These are phyloP conservation scores for Phytophthora europaea DNA, from an alignment of 352 stramenopile genomes.

Conservation along the genomic window DNA sequence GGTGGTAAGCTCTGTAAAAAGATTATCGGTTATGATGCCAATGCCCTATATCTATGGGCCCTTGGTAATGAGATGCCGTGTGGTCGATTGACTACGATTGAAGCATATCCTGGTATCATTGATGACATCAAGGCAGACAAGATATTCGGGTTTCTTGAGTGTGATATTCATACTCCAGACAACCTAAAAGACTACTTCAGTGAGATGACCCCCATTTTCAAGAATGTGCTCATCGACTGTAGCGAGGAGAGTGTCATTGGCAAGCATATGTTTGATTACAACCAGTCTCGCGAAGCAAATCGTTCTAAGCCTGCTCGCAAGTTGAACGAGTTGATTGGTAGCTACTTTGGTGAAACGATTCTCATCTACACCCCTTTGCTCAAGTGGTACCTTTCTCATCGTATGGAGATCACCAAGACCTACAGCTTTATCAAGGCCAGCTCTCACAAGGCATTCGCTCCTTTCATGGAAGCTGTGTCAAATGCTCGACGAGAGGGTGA, in stretches of 20 bases:
- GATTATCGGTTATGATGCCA: slow-evolving; percentile 23
- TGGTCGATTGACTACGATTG: slow-evolving; percentile 15
- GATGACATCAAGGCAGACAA: slow-evolving; percentile 24
- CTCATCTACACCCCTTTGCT: slow-evolving; percentile 45
- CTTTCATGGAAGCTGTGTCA: slow-evolving; percentile 31
- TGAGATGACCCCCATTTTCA: slow-evolving; percentile 39
- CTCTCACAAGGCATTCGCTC: slow-evolving; percentile 24
- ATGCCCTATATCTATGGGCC: slow-evolving; percentile 7
- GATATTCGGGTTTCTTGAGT: not conserved
- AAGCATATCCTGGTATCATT: not conserved
- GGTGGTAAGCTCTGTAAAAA: slow-evolving; percentile 21
- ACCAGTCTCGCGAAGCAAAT: slow-evolving; percentile 3
- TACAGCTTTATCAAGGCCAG: slow-evolving; percentile 39
- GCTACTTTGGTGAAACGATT: slow-evolving; percentile 46
- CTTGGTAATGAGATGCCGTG: slow-evolving; percentile 41
- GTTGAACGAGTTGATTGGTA: slow-evolving; percentile 44
- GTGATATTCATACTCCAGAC: not conserved
- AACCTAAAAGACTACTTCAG: not conserved
- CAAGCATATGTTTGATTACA: not conserved
- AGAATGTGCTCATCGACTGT: not conserved
- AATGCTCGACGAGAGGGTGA: slow-evolving; percentile 37
- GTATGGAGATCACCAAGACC: slow-evolving; percentile 34
- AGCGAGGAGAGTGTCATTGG: slow-evolving; percentile 1
- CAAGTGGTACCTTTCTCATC: slow-evolving; percentile 48
- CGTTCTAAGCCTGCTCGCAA: slow-evolving; percentile 18